Conservation (phyloP, 305 asterid species). For the Stenogyne calaminthoides region DNA sequence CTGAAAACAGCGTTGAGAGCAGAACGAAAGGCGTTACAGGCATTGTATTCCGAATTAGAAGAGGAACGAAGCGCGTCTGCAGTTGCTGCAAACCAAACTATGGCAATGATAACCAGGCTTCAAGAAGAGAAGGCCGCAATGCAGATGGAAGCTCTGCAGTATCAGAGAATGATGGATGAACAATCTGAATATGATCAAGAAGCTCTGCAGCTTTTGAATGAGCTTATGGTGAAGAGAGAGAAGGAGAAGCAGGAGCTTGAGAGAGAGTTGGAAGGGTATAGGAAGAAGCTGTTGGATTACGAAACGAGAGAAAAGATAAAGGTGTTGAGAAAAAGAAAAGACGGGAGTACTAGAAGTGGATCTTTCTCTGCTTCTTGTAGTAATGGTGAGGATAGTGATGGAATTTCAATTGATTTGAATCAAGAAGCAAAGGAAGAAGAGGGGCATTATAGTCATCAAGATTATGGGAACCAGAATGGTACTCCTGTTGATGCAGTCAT, state of each 20-base stretch:
- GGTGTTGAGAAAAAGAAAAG: conserved; percentile 58
- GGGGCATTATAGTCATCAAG: conserved; percentile 38
- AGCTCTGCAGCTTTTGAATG: conserved; percentile 88
- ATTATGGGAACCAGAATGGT: conserved; percentile 29
- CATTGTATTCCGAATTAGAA: conserved; percentile 74
- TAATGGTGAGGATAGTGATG: conserved; percentile 83
- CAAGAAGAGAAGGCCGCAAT: conserved; percentile 97
- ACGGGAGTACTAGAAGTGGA: conserved; percentile 63
- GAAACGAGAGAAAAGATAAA: conserved; percentile 63
- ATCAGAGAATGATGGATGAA: conserved; percentile 99
- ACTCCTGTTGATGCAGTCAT: conserved; percentile 69
- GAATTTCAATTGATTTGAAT: conserved; percentile 65
- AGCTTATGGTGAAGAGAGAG: conserved; percentile 91
- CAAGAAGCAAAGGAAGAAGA: conserved; percentile 68
- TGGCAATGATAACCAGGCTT: conserved; percentile 95
- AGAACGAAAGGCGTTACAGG: conserved; percentile 72
- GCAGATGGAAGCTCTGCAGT: conserved; percentile 98
- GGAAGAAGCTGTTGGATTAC: conserved; percentile 72
- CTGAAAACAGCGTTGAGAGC: conserved; percentile 65
- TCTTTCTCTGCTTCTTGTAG: conserved; percentile 72
- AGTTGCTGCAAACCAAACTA: conserved; percentile 86
- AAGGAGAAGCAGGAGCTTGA: conserved; percentile 79
- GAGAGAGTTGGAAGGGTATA: conserved; percentile 58
- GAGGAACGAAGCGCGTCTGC: conserved; percentile 94
- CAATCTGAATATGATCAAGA: conserved; percentile 98